Base-by-base conservation (phyloP, 1,284 basidiomycete species). In the Pseudozyma pruni region DNA sequence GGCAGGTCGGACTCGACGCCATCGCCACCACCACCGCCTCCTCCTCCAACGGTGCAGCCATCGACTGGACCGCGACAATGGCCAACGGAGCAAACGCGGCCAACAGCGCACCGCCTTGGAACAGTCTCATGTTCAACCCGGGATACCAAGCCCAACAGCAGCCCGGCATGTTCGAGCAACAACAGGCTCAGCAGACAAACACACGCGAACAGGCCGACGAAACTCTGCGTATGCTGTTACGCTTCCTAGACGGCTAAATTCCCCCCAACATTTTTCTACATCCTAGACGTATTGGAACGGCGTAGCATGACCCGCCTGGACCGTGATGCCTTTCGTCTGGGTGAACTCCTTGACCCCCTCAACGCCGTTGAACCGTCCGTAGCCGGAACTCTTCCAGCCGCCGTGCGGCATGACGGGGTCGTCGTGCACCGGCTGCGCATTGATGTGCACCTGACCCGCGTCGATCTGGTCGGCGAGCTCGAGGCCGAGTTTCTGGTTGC, bases 281-380 rank as follows among this genome's bases (percentile, higher is more conserved):
- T 7, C 16, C 29, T 49, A 70, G 14, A 70, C 49, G 16, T 39
- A 64, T 1, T 50, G 41, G 57, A 71, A 71, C 16, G 68, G 68
- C 7, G 39, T 58, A 1, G 54, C 23, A 17, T 47, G 37, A 31
- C 68, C 68, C 10, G 40, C 8, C 27, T 64, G 61, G 17, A 62
- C 86, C 32, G 93, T 89, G 43, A 98, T 88, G 8, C 90, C 90
- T 80, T 98, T 98, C 45, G 90, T 86, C 78, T 91, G 91, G 45
- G 92, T 94, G 42, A 98, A 84, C 8, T 90, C 86, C 27, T 91
- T 88, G 31, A 98, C 86, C 25, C 95, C 95, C 84, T 98, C 95
- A 1, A 91, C 89, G 13, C 95, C 95, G 67, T 50, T 75, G 49
- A 76, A 72, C 32, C 61, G 41, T 32, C 56, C 68, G 48, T 74